phyloP scores from a whole-genome alignment of 2,329 filamentous ascomycete species.

The Cladosporium sp. region DNA sequence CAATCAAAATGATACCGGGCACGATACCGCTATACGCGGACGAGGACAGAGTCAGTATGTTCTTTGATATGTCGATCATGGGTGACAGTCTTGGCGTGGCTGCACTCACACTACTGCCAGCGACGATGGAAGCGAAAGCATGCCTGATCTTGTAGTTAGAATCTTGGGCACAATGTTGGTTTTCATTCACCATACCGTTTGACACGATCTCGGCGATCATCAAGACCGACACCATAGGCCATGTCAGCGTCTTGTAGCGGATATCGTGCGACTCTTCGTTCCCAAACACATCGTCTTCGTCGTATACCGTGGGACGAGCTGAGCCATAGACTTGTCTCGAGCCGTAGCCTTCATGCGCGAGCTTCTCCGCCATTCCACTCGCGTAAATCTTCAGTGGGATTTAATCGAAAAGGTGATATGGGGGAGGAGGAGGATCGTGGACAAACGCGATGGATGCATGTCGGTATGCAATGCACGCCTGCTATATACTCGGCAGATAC shows the following conservation, averaged over 20 bases:
- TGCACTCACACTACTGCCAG: slow-evolving; percentile 41
- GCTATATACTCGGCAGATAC: neutral
- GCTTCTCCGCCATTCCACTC: neutral
- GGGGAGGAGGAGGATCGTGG: neutral
- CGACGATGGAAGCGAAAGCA: slow-evolving; percentile 51
- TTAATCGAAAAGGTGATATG: neutral
- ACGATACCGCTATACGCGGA: slow-evolving; percentile 38
- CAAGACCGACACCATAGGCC: slow-evolving; percentile 49
- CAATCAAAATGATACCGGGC: slow-evolving; percentile 49
- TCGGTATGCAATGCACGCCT: neutral
- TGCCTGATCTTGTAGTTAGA: slow-evolving; percentile 20
- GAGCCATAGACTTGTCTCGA: slow-evolving; percentile 8
- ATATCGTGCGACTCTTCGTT: slow-evolving; percentile 39
- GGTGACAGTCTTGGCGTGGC: neutral
- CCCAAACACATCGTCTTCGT: slow-evolving; percentile 41
- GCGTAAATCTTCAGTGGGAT: neutral
- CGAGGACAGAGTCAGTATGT: neutral
- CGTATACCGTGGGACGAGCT: slow-evolving; percentile 15
- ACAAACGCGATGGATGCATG: neutral
- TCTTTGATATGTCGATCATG: too few relatives aligned
- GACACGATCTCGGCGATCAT: slow-evolving; percentile 56
- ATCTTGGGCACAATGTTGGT: too few relatives aligned
- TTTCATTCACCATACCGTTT: slow-evolving; percentile 26
- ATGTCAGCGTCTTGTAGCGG: slow-evolving; percentile 52
- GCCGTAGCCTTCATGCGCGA: slow-evolving; percentile 16